Evolutionary conservation across 164 flowering plant genomes (phyloP).

Genomic region (Berberis vulgaris): DNA sequence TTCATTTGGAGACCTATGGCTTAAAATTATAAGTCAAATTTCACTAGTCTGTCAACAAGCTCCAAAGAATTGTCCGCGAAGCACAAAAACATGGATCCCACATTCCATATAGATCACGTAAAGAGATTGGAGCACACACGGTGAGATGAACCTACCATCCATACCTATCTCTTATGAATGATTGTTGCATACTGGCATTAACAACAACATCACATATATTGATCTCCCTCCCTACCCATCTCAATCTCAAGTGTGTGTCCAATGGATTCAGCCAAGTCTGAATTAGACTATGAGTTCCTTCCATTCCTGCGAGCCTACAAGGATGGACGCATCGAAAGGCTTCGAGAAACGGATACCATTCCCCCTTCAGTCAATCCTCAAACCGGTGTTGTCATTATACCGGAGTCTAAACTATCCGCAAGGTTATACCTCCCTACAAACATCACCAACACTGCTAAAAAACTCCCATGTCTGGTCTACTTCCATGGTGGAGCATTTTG

Average conservation of each 20-base stretch:
- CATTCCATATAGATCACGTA: too few species aligned
- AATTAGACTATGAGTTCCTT: neutral
- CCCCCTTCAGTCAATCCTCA: conserved; percentile 2
- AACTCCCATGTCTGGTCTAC: conserved; percentile 7
- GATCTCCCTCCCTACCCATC: too few species aligned
- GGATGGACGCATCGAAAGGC: neutral
- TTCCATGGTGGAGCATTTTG: conserved; percentile 13
- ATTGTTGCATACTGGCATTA: too few species aligned
- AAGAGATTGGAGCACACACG: too few species aligned
- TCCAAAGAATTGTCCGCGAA: too few species aligned
- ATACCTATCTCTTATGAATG: too few species aligned
- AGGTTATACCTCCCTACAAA: conserved; percentile 6
- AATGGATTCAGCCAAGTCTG: neutral
- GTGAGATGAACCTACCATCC: too few species aligned
- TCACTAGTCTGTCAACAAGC: too few species aligned
- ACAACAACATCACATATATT: too few species aligned
- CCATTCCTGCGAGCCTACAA: neutral
- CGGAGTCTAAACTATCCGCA: conserved; percentile 1
- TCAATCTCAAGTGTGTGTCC: neutral
- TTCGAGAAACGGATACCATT: neutral
- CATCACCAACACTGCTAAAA: neutral
- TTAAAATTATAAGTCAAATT: too few species aligned
- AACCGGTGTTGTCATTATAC: conserved; percentile 3
- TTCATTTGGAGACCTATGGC: too few species aligned
- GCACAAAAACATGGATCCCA: too few species aligned